These are phyloP conservation scores for Alternaria incomplexa DNA, from an alignment of 2,329 filamentous ascomycete species.

Conservation along the genomic window DNA sequence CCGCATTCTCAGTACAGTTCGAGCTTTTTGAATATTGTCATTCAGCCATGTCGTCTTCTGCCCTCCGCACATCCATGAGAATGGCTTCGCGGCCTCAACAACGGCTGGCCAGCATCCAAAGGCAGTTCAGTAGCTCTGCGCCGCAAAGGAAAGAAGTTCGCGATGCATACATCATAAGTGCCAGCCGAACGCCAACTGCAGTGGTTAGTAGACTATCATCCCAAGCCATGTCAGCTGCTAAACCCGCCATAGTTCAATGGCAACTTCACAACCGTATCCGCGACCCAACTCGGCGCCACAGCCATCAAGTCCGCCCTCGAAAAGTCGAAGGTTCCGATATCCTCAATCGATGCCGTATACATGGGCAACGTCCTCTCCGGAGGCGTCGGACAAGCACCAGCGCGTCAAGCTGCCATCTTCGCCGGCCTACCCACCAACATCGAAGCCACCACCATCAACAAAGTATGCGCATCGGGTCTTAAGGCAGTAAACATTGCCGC, in stretches of 20 bases:
- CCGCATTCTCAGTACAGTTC: slow-evolving; percentile 4
- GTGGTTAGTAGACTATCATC: slow-evolving; percentile 64
- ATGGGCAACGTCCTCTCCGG: slow-evolving; percentile 95
- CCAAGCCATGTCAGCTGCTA: background rate
- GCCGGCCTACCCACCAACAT: slow-evolving; percentile 81
- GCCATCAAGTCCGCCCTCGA: slow-evolving; percentile 91
- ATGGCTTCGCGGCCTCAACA: slow-evolving; percentile 47
- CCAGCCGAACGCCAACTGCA: slow-evolving; percentile 84
- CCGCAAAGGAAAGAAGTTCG: slow-evolving; percentile 68
- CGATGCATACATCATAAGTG: slow-evolving; percentile 93
- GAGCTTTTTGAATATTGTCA: background rate
- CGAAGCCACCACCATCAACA: slow-evolving; percentile 94
- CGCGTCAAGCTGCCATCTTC: slow-evolving; percentile 87
- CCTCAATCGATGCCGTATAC: slow-evolving; percentile 89
- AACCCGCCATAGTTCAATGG: slow-evolving; percentile 81
- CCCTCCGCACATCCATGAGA: slow-evolving; percentile 40
- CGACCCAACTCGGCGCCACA: slow-evolving; percentile 84
- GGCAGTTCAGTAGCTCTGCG: slow-evolving; percentile 45
- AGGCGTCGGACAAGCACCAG: slow-evolving; percentile 85
- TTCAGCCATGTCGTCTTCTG: slow-evolving; percentile 39
- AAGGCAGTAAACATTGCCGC: slow-evolving; percentile 91
- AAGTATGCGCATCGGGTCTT: slow-evolving; percentile 94
- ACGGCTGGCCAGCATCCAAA: slow-evolving; percentile 44
- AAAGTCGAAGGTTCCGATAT: slow-evolving; percentile 81
- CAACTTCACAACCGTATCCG: slow-evolving; percentile 80